Evolutionary conservation across 257 asterid species (phyloP), one percentile per base, ranked within the genome.

Genomic region (Salvia rosmarinus): DNA sequence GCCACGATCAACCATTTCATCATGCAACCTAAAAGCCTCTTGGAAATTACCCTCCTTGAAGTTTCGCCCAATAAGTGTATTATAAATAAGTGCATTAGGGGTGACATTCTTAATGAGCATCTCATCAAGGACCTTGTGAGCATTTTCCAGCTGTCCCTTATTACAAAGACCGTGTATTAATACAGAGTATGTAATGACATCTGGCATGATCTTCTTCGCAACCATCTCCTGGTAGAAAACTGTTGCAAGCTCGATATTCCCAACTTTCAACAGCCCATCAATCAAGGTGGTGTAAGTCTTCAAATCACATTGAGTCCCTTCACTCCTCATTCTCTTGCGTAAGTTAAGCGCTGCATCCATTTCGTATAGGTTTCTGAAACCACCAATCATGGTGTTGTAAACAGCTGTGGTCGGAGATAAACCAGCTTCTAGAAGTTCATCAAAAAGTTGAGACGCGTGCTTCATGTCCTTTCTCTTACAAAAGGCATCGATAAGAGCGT

Each of bases 1-100:
- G 77, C 95, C 98, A 78, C 79, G 81, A 64, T 88, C 89, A 60
- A 88, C 88, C 97, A 90, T 92, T 81, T 92, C 95, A 57, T 90
- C 90, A 49, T 88, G 95, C 85, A 87, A 74, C 81, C 85, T 83
- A 88, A 83, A 87, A 49, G 98, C 97, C 83, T 90, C 96, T 71
- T 72, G 82, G 82, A 92, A 70, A 81, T 88, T 83, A 59, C 95
- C 93, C 82, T 85, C 89, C 82, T 75, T 88, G 79, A 90, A 92
- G 62, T 83, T 84, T 62, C 90, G 91, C 34, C 87, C 84, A 71
- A 87, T 88, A 55, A 90, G 57, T 6, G 90, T 73, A 76, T 81
- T 84, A 77, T 88, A 88, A 65, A 92, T 83, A 46, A 88, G 86
- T 43, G 73, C 81, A 77, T 82, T 87, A 46, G 96, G 96, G 61